A percentile compares a stretch with the other conserved stretches of the same genome.
phyloP scores from a whole-genome alignment of 1,139 yeast genomes.

The Torulaspora globosa region DNA sequence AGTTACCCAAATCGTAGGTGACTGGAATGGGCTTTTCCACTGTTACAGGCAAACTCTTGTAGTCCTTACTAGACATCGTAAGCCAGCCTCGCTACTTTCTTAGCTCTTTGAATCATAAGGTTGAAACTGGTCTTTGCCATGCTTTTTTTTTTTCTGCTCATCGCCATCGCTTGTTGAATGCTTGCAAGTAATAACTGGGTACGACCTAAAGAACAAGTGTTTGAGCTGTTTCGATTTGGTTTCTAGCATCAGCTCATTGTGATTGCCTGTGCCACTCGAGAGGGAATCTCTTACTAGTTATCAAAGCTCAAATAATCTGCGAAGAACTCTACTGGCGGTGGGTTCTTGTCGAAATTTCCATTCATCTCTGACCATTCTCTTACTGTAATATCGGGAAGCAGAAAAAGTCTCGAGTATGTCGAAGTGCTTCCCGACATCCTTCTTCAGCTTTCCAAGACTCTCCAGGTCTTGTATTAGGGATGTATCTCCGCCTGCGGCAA shows the following conservation, averaged over 20 bases:
- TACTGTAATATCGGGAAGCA: slow-evolving; percentile 30
- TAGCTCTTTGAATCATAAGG: not conserved
- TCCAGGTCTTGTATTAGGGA: slow-evolving; percentile 27
- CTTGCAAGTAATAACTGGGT: slow-evolving; percentile 2
- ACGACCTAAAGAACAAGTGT: not conserved
- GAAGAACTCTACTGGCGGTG: slow-evolving; percentile 33
- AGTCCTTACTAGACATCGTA: slow-evolving; percentile 26
- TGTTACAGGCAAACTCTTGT: slow-evolving; percentile 53
- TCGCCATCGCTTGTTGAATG: slow-evolving; percentile 13
- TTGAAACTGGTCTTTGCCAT: not conserved
- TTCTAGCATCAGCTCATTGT: not conserved
- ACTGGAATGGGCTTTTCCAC: slow-evolving; percentile 89
- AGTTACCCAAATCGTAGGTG: slow-evolving; percentile 77
- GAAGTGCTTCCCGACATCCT: slow-evolving; percentile 33
- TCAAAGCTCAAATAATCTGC: slow-evolving; percentile 37
- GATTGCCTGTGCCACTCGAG: not conserved
- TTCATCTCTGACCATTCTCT: slow-evolving; percentile 33
- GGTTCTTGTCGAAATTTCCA: slow-evolving; percentile 25
- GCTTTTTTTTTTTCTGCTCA: slow-evolving; percentile 13
- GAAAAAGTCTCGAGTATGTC: slow-evolving; percentile 39
- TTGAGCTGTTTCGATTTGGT: not conserved
- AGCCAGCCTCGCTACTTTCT: not conserved
- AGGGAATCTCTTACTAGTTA: not conserved
- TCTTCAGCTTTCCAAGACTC: slow-evolving; percentile 15
- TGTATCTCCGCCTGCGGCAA: slow-evolving; percentile 33